These are phyloP conservation scores for Drosera spatulata DNA, from an alignment of 179 eudicot genomes.

Conservation along the genomic window DNA sequence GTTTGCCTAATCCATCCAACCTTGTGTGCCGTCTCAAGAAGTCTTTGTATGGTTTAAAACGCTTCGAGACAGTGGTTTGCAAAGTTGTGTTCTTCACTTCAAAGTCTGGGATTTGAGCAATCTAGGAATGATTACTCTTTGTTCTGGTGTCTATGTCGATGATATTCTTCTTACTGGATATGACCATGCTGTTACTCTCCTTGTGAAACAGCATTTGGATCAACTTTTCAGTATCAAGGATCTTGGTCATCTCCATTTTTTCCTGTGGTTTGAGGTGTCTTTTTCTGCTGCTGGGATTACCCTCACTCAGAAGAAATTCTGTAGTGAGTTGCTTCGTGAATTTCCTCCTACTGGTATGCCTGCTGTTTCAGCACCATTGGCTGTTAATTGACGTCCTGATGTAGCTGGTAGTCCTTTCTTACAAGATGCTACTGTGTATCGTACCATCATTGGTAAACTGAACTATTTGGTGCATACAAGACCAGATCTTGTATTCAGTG, in stretches of 20 bases:
- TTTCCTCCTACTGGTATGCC: not conserved
- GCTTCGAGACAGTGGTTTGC: not conserved
- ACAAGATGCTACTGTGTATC: not conserved
- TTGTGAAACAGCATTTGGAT: not conserved
- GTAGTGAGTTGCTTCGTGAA: not conserved
- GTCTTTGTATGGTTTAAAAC: no score
- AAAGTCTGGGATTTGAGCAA: not conserved
- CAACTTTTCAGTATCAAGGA: not conserved
- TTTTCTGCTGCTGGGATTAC: not conserved
- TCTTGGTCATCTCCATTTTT: not conserved
- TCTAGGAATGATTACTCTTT: not conserved
- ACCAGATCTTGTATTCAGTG: not conserved
- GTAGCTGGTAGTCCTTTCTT: not conserved
- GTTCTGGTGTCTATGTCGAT: slow-evolving; percentile 1
- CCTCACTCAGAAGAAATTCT: not conserved
- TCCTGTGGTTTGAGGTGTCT: not conserved
- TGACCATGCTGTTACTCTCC: not conserved
- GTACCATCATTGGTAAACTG: not conserved
- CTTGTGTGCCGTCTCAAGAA: no score
- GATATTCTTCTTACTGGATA: not conserved
- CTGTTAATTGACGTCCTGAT: not conserved
- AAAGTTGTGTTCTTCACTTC: not conserved
- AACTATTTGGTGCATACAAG: not conserved
- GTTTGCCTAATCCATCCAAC: no score
- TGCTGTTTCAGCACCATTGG: not conserved